phyloP scores from a whole-genome alignment of 2,329 filamentous ascomycete genomes.

The Ophiostoma novo-ulmi region DNA sequence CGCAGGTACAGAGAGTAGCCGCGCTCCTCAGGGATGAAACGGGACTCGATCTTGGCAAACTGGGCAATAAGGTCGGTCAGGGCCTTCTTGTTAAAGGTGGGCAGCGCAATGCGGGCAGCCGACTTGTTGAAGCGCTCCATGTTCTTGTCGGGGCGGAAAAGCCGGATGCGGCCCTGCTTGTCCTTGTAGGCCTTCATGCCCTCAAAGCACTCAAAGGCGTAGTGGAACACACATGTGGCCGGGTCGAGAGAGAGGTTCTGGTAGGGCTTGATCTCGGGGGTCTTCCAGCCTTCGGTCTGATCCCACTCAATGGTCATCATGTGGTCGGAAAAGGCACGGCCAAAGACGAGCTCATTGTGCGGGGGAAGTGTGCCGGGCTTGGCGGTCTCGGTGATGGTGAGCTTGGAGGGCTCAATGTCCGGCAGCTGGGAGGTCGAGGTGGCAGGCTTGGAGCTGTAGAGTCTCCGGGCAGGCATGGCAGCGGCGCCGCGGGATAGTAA shows the following conservation, averaged over 20 bases:
- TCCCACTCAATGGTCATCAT: constrained; percentile 97
- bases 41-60: constrained; percentile 73
- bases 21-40: constrained; percentile 79
- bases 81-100: constrained; percentile 69
- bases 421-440: constrained; percentile 46
- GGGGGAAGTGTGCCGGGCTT: constrained; percentile 70
- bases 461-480: constrained; percentile 33
- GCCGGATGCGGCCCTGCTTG: constrained; percentile 66
- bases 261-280: constrained; percentile 82
- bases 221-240: constrained; percentile 95
- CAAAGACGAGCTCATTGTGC: constrained; percentile 81
- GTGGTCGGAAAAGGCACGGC: constrained; percentile 89
- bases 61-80: constrained; percentile 77
- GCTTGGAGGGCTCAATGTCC: constrained; percentile 70
- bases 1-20: constrained; percentile 95
- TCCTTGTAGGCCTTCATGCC: constrained; percentile 99
- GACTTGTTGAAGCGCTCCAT: constrained; percentile 94
- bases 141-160: constrained; percentile 95
- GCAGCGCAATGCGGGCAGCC: constrained; percentile 82
- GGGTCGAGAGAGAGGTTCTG: constrained; percentile 96
- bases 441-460: constrained; percentile 50
- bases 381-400: constrained; percentile 68
- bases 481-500: constrained; percentile 21
- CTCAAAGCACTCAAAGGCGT: constrained; percentile 96
- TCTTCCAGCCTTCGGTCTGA: constrained; percentile 72